These are phyloP conservation scores for Hanseniaspora uvarum DNA, from an alignment of 1,139 yeast genomes.

Conservation along the genomic window DNA sequence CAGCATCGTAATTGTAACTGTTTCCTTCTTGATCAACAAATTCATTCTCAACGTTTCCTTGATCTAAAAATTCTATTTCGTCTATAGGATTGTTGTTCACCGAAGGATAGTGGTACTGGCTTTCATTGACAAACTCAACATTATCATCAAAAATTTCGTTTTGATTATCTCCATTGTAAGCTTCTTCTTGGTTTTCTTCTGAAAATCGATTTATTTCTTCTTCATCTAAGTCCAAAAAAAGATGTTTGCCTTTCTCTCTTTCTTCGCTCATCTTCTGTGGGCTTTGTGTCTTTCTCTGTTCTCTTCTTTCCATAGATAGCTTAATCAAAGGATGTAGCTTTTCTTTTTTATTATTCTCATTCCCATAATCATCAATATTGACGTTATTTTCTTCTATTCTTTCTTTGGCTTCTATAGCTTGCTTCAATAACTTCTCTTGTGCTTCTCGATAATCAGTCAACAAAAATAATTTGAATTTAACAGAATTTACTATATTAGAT, in stretches of 20 bases:
- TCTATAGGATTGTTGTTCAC: not conserved
- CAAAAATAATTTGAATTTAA: slow-evolving; percentile 16
- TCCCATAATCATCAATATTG: not conserved
- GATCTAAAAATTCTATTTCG: slow-evolving; percentile 7
- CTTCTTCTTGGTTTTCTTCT: not conserved
- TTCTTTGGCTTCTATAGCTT: slow-evolving; percentile 1
- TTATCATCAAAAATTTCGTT: not conserved
- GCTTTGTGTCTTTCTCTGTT: slow-evolving; percentile 1
- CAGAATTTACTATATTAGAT: slow-evolving; percentile 4
- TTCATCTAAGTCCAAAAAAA: slow-evolving; percentile 15
- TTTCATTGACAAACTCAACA: slow-evolving; percentile 5
- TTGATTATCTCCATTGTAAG: not conserved
- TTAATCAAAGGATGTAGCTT: slow-evolving; percentile 6
- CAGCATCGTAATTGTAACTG: slow-evolving; percentile 6
- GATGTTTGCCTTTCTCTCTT: not conserved
- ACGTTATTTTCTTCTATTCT: not conserved
- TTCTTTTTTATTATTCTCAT: not conserved
- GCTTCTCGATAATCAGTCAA: slow-evolving; percentile 16
- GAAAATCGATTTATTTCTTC: not conserved
- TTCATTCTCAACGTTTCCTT: not conserved
- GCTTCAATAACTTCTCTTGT: slow-evolving; percentile 8
- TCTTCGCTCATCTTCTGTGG: not conserved
- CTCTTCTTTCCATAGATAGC: slow-evolving; percentile 12
- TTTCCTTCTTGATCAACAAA: slow-evolving; percentile 15
- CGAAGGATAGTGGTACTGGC: slow-evolving; percentile 8